Evolutionary conservation across 2,329 filamentous ascomycete species (phyloP).

Genomic region (Fusarium gaditjirri): DNA sequence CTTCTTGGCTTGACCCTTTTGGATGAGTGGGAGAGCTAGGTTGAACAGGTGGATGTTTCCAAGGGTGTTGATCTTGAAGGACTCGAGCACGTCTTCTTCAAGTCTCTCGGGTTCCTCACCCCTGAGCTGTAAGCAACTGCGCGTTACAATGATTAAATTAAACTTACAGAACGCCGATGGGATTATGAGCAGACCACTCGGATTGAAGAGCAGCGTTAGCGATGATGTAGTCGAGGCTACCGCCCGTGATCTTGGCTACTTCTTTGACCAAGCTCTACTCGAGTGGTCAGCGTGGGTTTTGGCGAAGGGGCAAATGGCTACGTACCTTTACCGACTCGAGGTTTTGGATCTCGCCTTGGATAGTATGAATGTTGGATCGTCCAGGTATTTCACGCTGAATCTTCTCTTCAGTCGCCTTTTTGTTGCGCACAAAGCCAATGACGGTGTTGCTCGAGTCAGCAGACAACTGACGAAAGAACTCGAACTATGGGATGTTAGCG

Average conservation of each 20-base stretch:
- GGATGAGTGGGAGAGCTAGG: slow-evolving; percentile 63
- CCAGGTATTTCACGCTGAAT: slow-evolving; percentile 47
- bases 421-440: slow-evolving; percentile 58
- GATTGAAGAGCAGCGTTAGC: slow-evolving; percentile 58
- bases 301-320: accelerated
- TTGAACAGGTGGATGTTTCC: slow-evolving; percentile 64
- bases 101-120: slow-evolving; percentile 22
- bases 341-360: slow-evolving; percentile 23
- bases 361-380: slow-evolving; percentile 28
- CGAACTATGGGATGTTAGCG: slow-evolving; percentile 15
- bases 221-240: slow-evolving; percentile 62
- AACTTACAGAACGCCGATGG: slow-evolving; percentile 24
- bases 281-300: accelerated
- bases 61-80: slow-evolving; percentile 61
- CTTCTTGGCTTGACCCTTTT: slow-evolving; percentile 63
- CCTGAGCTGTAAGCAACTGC: not conserved
- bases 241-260: slow-evolving; percentile 47
- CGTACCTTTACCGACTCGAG: slow-evolving; percentile 16
- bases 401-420: slow-evolving; percentile 52
- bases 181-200: slow-evolving; percentile 38
- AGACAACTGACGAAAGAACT: slow-evolving; percentile 56
- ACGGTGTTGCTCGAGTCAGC: slow-evolving; percentile 52
- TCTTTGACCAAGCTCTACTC: slow-evolving; percentile 41
- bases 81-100: slow-evolving; percentile 24
- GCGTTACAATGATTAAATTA: not conserved